phyloP scores from a whole-genome alignment of 2,329 filamentous ascomycete genomes.

The Fusarium avenaceum region DNA sequence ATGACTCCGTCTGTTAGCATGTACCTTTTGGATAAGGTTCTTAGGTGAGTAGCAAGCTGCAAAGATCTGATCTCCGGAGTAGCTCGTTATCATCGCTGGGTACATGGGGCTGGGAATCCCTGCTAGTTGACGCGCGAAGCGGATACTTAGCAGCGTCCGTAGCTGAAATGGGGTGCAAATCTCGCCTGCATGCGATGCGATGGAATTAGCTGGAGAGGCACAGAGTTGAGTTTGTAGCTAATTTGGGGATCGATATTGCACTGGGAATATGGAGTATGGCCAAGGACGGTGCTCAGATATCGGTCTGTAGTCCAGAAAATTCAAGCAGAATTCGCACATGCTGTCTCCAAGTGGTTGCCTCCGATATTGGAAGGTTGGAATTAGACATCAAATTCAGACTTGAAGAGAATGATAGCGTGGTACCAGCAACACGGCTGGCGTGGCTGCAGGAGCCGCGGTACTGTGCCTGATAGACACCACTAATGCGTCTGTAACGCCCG shows the following conservation, averaged over 20 bases:
- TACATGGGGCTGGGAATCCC: slow-evolving; percentile 26
- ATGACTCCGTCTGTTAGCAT: slow-evolving; percentile 37
- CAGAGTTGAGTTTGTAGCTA: slow-evolving; percentile 24
- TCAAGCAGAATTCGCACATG: neutral
- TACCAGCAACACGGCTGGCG: slow-evolving; percentile 13
- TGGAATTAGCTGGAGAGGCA: slow-evolving; percentile 39
- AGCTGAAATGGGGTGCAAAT: slow-evolving; percentile 45
- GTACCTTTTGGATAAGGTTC: slow-evolving; percentile 32
- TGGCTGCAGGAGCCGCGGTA: slow-evolving; percentile 22
- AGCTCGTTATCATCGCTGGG: slow-evolving; percentile 30
- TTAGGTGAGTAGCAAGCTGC: neutral
- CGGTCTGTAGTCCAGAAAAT: neutral
- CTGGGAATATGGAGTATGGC: neutral
- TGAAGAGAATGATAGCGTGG: slow-evolving; percentile 1
- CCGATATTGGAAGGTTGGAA: slow-evolving; percentile 1
- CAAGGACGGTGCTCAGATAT: neutral
- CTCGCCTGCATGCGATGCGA: slow-evolving; percentile 44
- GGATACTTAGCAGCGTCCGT: slow-evolving; percentile 39
- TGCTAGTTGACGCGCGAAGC: slow-evolving; percentile 41
- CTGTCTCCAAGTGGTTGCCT: neutral
- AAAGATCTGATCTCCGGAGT: slow-evolving; percentile 2
- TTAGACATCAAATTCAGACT: slow-evolving; percentile 7
- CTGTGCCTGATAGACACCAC: slow-evolving; percentile 25
- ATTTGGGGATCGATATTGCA: slow-evolving; percentile 18
- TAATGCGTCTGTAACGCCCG: slow-evolving; percentile 28